These are phyloP conservation scores for Irpex lacteus DNA, from an alignment of 1,284 basidiomycete species.

Conservation along the genomic window DNA sequence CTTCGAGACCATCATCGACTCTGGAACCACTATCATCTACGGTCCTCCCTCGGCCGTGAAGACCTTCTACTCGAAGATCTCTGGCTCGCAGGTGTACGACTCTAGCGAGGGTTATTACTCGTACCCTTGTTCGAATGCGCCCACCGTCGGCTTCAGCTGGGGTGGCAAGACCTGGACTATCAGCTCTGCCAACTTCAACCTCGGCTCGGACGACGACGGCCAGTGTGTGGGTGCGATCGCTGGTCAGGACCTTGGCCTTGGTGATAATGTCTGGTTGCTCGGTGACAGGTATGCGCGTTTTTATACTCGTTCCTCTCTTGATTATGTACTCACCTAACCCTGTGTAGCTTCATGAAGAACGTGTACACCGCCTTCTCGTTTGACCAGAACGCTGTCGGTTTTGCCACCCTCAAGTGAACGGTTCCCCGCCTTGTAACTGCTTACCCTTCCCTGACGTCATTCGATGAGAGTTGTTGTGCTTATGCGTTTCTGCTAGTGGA, in stretches of 20 bases:
- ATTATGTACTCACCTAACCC: background rate
- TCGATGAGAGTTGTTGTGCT: too few species aligned
- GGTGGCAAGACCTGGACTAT: slow-evolving; percentile 30
- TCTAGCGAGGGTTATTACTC: slow-evolving; percentile 27
- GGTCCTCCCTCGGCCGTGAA: slow-evolving; percentile 43
- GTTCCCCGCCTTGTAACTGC: too few species aligned
- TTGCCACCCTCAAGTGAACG: slow-evolving; percentile 20
- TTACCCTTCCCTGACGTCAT: background rate
- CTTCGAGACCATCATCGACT: slow-evolving; percentile 40
- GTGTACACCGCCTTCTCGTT: slow-evolving; percentile 24
- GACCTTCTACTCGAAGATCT: slow-evolving; percentile 42
- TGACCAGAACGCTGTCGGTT: slow-evolving; percentile 20
- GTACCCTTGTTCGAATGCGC: slow-evolving; percentile 28
- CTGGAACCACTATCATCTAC: slow-evolving; percentile 49
- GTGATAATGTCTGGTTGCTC: slow-evolving; percentile 24
- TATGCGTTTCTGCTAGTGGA: too few species aligned
- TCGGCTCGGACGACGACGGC: slow-evolving; percentile 18
- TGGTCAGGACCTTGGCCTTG: slow-evolving; percentile 21
- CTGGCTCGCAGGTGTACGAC: slow-evolving; percentile 35
- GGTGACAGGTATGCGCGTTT: slow-evolving; percentile 20
- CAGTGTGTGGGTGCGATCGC: slow-evolving; percentile 28
- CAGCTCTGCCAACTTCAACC: slow-evolving; percentile 27
- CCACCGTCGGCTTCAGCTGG: slow-evolving; percentile 28
- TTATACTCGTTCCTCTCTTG: background rate
- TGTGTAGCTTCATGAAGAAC: slow-evolving; percentile 24